Evolutionary conservation across 805 yeast species (phyloP).

Genomic region (Zygoascus biomembranicola): DNA sequence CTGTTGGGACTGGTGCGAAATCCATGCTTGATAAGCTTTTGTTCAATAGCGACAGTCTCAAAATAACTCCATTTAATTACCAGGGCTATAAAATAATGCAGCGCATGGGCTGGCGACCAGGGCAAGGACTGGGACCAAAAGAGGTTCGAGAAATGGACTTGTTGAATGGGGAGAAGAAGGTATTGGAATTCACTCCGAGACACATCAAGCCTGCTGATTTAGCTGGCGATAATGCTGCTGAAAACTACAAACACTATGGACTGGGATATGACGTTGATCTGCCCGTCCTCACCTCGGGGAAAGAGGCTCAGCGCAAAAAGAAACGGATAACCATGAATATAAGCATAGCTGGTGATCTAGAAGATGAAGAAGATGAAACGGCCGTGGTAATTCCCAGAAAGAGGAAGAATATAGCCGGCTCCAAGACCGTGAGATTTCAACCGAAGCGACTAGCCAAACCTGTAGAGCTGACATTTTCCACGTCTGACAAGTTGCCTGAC

Average conservation of each 20-base stretch:
- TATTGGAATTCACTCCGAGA: slow-evolving; percentile 16
- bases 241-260: slow-evolving; percentile 9
- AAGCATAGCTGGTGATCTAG: slow-evolving; percentile 18
- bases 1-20: neutral
- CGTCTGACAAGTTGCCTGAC: neutral
- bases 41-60: neutral
- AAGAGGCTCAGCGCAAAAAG: slow-evolving; percentile 4
- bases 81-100: slow-evolving; percentile 61
- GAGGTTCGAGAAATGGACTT: slow-evolving; percentile 47
- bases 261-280: slow-evolving; percentile 15
- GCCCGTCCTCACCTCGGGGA: neutral
- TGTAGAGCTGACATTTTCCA: neutral
- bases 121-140: slow-evolving; percentile 71
- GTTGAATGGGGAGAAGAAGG: slow-evolving; percentile 5
- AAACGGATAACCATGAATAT: slow-evolving; percentile 16
- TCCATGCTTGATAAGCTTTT: neutral
- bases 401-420: too few relatives aligned
- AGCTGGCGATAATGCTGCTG: neutral
- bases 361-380: slow-evolving; percentile 18
- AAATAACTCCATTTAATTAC: neutral
- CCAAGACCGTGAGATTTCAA: neutral
- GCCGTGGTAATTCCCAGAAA: neutral
- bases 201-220: neutral
- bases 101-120: slow-evolving; percentile 73
- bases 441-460: neutral